These are phyloP conservation scores for Sarcomyxa edulis DNA, from an alignment of 768 basidiomycete species.

Conservation along the genomic window DNA sequence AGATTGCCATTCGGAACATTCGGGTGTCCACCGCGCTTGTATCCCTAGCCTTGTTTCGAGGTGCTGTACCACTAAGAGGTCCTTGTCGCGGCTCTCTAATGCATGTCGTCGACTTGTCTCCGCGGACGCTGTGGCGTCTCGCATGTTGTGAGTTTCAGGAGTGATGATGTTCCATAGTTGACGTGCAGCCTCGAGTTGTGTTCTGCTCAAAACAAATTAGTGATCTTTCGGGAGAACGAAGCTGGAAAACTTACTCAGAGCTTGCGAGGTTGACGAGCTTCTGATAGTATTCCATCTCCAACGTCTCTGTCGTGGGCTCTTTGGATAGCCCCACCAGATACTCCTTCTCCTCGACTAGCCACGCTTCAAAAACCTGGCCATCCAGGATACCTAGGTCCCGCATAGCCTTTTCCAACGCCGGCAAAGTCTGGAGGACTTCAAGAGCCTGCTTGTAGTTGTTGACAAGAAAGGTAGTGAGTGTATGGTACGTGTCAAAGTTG, in stretches of 20 bases:
- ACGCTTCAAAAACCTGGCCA: constrained; percentile 9
- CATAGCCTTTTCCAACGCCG: constrained; percentile 5
- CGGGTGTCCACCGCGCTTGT: constrained; percentile 4
- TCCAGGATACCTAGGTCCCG: constrained; percentile 1
- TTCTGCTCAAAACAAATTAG: no score
- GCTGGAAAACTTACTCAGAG: constrained; percentile 4
- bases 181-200: no score
- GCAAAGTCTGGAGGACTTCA: constrained; percentile 9
- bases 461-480: constrained; percentile 16
- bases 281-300: constrained; percentile 15
- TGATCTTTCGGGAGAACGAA: no score
- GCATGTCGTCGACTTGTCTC: constrained; percentile 9
- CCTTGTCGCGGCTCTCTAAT: constrained; percentile 6
- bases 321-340: constrained; percentile 10
- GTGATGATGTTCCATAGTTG: no score
- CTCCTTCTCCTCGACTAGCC: constrained; percentile 15
- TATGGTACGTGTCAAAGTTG: constrained; percentile 15
- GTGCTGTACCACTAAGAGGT: no score
- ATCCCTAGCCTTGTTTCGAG: background rate
- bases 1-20: constrained; percentile 6
- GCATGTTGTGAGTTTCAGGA: no score
- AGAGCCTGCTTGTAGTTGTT: constrained; percentile 23
- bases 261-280: constrained; percentile 6
- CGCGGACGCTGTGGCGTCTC: no score
- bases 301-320: constrained; percentile 12